Percentiles rank a stretch among this genome's conserved stretches.
Conservation (phyloP, 768 basidiomycete genomes). For the Russula sp. region DNA sequence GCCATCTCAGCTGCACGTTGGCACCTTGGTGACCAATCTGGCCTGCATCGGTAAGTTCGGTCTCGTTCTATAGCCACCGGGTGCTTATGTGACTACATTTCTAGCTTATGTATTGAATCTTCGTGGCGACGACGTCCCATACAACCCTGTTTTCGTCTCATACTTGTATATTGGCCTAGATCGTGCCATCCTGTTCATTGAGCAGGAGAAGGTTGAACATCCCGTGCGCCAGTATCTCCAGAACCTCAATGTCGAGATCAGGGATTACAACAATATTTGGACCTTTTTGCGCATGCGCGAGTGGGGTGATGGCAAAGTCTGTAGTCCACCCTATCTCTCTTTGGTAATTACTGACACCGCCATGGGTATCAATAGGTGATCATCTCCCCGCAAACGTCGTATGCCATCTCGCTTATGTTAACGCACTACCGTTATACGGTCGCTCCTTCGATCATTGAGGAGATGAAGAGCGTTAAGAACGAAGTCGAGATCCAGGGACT, state of each 20-base stretch:
- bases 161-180: slow-evolving; percentile 72
- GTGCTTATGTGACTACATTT: slow-evolving; percentile 10
- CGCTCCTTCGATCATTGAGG: slow-evolving; percentile 61
- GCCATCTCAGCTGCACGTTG: slow-evolving; percentile 56
- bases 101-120: slow-evolving; percentile 84
- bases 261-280: slow-evolving; percentile 77
- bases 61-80: neutral
- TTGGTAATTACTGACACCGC: neutral
- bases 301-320: slow-evolving; percentile 75
- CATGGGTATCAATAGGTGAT: slow-evolving; percentile 41
- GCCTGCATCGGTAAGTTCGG: slow-evolving; percentile 56
- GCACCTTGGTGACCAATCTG: slow-evolving; percentile 62
- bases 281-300: slow-evolving; percentile 64
- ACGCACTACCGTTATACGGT: slow-evolving; percentile 78
- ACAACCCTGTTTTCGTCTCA: slow-evolving; percentile 86
- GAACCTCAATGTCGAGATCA: slow-evolving; percentile 48
- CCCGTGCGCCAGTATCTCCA: slow-evolving; percentile 55
- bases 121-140: slow-evolving; percentile 85
- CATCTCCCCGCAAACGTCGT: slow-evolving; percentile 68
- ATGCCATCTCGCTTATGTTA: slow-evolving; percentile 80
- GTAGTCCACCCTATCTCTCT: slow-evolving; percentile 15
- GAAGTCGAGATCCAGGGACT: slow-evolving; percentile 78
- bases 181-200: slow-evolving; percentile 69
- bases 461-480: slow-evolving; percentile 87
- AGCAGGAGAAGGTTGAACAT: slow-evolving; percentile 53